Percentiles rank a stretch among this genome's conserved stretches.
phyloP scores from a whole-genome alignment of 2,329 filamentous ascomycete genomes.

The Stagonosporopsis rhizophila region DNA sequence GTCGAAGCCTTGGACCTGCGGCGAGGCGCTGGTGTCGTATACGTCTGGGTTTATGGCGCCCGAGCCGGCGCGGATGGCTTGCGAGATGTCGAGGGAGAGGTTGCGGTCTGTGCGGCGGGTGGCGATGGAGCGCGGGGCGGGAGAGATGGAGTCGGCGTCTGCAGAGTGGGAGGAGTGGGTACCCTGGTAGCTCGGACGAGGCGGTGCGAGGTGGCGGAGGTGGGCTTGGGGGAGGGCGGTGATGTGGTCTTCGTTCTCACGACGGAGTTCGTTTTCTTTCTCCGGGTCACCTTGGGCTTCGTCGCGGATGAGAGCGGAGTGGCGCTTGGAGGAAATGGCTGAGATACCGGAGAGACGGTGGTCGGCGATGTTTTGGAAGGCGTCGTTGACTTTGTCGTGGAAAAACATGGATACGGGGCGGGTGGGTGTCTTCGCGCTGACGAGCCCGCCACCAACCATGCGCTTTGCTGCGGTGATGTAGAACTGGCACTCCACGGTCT shows the following conservation, averaged over 20 bases:
- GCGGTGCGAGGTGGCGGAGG: conserved; percentile 53
- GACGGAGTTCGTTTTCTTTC: conserved; percentile 78
- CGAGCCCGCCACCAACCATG: conserved; percentile 54
- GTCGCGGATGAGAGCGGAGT: conserved; percentile 81
- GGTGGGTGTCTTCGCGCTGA: conserved; percentile 60
- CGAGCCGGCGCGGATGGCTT: conserved; percentile 43
- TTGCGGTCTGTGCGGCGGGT: conserved; percentile 53
- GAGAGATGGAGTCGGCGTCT: conserved; percentile 37
- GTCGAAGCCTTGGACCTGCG: conserved; percentile 49
- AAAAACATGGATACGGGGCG: conserved; percentile 75
- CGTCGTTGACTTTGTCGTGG: conserved; percentile 86
- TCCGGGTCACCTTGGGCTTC: conserved; percentile 81
- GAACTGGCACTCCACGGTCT: conserved; percentile 91
- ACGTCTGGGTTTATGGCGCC: conserved; percentile 55
- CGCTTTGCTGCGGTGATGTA: conserved; percentile 84
- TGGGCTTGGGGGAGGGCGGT: conserved; percentile 75
- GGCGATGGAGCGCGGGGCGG: conserved; percentile 40
- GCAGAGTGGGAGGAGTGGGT: conserved; percentile 25
- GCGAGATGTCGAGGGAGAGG: conserved; percentile 53
- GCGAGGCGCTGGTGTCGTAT: conserved; percentile 27
- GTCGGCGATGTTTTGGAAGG: conserved; percentile 84
- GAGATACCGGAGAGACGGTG: conserved; percentile 62
- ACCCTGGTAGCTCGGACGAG: conserved; percentile 32
- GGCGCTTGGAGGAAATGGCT: conserved; percentile 62
- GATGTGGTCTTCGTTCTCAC: conserved; percentile 84